These are phyloP conservation scores for Heliamphora pulchella DNA, from an alignment of 179 eudicot genomes.

Conservation along the genomic window DNA sequence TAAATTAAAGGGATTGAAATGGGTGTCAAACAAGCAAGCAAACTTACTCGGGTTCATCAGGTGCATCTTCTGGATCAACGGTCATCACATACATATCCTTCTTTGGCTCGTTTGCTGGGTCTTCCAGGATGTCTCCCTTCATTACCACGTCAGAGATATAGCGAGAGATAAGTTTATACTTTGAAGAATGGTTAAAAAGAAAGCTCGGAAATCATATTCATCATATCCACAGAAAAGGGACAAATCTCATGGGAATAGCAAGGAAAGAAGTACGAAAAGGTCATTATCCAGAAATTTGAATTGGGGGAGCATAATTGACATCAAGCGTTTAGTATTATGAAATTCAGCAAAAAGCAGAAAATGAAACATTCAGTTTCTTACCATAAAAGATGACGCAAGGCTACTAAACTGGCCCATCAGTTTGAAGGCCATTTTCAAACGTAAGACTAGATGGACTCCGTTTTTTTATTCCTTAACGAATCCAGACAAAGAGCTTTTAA, in stretches of 20 bases:
- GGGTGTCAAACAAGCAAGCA: neutral
- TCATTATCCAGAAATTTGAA: neutral
- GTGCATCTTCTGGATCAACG: conserved; percentile 86
- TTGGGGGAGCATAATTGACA: neutral
- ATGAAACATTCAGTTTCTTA: neutral
- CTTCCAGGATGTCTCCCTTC: conserved; percentile 93
- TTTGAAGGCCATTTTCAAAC: neutral
- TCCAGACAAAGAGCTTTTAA: too few relatives aligned
- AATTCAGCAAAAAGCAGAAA: too few relatives aligned
- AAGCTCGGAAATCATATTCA: neutral
- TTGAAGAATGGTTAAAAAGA: neutral
- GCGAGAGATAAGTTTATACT: neutral
- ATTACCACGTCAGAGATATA: neutral
- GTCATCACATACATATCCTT: conserved; percentile 96
- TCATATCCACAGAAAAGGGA: neutral
- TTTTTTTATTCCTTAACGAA: too few relatives aligned
- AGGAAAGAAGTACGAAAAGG: neutral
- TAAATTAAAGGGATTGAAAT: neutral
- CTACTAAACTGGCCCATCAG: neutral
- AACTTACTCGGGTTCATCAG: conserved; percentile 73
- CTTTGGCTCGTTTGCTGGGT: conserved; percentile 84
- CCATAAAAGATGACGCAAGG: neutral
- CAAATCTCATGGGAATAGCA: neutral
- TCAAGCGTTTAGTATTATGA: neutral
- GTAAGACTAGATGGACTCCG: neutral